Percentiles rank a stretch among this genome's conserved stretches.
Conservation (phyloP, 176 grass and related monocot species). For the Lolium perenne region DNA sequence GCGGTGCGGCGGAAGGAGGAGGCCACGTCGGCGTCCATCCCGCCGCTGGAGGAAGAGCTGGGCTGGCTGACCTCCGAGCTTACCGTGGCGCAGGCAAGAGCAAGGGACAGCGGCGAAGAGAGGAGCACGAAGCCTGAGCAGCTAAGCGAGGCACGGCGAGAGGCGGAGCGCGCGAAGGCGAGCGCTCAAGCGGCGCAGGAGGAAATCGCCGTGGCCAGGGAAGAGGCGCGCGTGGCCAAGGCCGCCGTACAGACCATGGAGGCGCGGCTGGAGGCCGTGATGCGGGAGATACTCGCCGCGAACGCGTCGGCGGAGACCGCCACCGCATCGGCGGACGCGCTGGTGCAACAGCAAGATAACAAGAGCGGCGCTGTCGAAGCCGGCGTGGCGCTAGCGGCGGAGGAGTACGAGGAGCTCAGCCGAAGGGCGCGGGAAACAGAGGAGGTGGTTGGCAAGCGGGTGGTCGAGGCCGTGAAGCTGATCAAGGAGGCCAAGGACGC, state of each 20-base stretch:
- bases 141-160: slow-evolving; percentile 45
- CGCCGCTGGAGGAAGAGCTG: slow-evolving; percentile 63
- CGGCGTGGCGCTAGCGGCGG: slow-evolving; percentile 44
- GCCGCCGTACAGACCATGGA: slow-evolving; percentile 45
- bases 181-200: slow-evolving; percentile 49
- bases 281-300: slow-evolving; percentile 62
- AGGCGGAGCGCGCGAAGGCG: slow-evolving; percentile 58
- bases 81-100: slow-evolving; percentile 28
- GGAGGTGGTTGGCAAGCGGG: slow-evolving; percentile 51
- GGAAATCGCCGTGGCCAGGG: slow-evolving; percentile 49
- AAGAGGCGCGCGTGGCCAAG: slow-evolving; percentile 49
- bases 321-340: slow-evolving; percentile 42
- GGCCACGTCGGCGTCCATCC: slow-evolving; percentile 34
- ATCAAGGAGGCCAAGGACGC: slow-evolving; percentile 69
- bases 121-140: background rate
- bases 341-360: slow-evolving; percentile 21
- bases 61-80: slow-evolving; percentile 44
- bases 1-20: slow-evolving; percentile 46
- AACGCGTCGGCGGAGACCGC: slow-evolving; percentile 55
- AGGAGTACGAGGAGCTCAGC: slow-evolving; percentile 73
- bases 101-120: slow-evolving; percentile 29
- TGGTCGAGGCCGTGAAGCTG: slow-evolving; percentile 58
- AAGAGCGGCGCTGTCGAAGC: slow-evolving; percentile 18
- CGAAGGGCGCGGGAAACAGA: slow-evolving; percentile 60
- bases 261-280: slow-evolving; percentile 52